These are phyloP conservation scores for Phellinidium pouzarii DNA, from an alignment of 1,284 basidiomycete genomes.

Conservation along the genomic window DNA sequence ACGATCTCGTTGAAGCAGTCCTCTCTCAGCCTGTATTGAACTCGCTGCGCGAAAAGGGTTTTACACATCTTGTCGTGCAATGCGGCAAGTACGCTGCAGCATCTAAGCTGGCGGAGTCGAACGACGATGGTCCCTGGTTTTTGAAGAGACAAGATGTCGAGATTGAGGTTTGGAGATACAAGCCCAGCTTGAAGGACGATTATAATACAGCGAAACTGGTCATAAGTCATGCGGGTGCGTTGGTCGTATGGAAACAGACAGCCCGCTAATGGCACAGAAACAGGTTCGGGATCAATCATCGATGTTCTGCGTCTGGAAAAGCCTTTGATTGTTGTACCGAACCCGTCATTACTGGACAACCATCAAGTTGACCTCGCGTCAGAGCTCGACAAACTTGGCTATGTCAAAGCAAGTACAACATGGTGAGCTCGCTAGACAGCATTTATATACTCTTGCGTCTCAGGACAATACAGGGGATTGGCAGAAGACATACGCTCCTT, in stretches of 20 bases:
- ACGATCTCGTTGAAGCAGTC: slow-evolving; percentile 59
- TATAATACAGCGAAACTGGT: slow-evolving; percentile 69
- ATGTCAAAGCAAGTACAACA: slow-evolving; percentile 58
- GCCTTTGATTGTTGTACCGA: slow-evolving; percentile 84
- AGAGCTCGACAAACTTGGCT: slow-evolving; percentile 54
- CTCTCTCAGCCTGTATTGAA: slow-evolving; percentile 53
- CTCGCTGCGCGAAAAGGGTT: slow-evolving; percentile 48
- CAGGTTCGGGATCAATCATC: slow-evolving; percentile 92
- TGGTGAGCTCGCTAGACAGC: slow-evolving; percentile 37
- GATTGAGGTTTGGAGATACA: slow-evolving; percentile 68
- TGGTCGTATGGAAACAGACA: slow-evolving; percentile 5
- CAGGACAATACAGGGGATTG: slow-evolving; percentile 39
- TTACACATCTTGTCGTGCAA: slow-evolving; percentile 61
- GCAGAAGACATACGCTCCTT: slow-evolving; percentile 44
- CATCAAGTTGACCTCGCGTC: slow-evolving; percentile 89
- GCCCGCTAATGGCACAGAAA: neutral
- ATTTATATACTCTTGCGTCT: slow-evolving; percentile 19
- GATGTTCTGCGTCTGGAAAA: slow-evolving; percentile 75
- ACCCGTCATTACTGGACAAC: slow-evolving; percentile 84
- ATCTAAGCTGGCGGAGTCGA: slow-evolving; percentile 19
- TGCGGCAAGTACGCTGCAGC: slow-evolving; percentile 54
- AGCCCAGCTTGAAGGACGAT: slow-evolving; percentile 59
- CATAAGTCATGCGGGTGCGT: slow-evolving; percentile 88
- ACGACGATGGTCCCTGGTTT: slow-evolving; percentile 23
- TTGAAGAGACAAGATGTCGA: slow-evolving; percentile 39